These are phyloP conservation scores for Caryopteris hybrid DNA, from an alignment of 305 asterid species.

Conservation along the genomic window DNA sequence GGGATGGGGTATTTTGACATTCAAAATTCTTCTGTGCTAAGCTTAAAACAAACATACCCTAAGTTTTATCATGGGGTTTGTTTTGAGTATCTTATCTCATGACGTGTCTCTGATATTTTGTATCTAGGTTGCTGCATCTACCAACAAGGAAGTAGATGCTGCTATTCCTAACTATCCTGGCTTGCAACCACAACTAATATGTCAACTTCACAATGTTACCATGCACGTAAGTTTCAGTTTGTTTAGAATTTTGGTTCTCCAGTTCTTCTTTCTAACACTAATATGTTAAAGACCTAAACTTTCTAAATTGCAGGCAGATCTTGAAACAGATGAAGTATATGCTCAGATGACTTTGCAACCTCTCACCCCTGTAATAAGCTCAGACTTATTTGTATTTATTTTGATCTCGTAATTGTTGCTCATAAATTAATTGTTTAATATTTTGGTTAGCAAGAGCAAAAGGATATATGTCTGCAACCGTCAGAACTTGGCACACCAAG, in stretches of 20 bases:
- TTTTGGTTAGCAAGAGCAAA: constrained; percentile 81
- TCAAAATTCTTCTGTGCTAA: too few relatives aligned
- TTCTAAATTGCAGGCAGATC: constrained; percentile 70
- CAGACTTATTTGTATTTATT: constrained; percentile 1
- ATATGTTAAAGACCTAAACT: not conserved
- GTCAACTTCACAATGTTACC: constrained; percentile 93
- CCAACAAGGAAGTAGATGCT: constrained; percentile 85
- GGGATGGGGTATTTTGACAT: too few relatives aligned
- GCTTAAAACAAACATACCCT: too few relatives aligned
- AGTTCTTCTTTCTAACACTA: not conserved
- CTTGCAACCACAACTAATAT: constrained; percentile 81
- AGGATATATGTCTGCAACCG: constrained; percentile 81
- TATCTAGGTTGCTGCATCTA: constrained; percentile 85
- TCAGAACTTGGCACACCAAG: constrained; percentile 83
- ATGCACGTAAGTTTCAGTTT: constrained; percentile 69
- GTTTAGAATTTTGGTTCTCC: not conserved
- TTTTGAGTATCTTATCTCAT: not conserved
- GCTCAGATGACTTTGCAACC: constrained; percentile 98
- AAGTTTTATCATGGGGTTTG: not conserved
- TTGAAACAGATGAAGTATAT: constrained; percentile 93
- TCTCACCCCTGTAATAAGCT: constrained; percentile 59
- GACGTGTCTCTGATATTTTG: not conserved
- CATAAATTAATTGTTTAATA: not conserved
- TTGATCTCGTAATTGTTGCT: constrained; percentile 1
- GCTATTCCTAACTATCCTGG: constrained; percentile 91